A percentile compares a stretch with the other conserved stretches of the same genome.
Conservation (phyloP, 495 filamentous ascomycete species). For the Podospora pseudopauciseta region DNA sequence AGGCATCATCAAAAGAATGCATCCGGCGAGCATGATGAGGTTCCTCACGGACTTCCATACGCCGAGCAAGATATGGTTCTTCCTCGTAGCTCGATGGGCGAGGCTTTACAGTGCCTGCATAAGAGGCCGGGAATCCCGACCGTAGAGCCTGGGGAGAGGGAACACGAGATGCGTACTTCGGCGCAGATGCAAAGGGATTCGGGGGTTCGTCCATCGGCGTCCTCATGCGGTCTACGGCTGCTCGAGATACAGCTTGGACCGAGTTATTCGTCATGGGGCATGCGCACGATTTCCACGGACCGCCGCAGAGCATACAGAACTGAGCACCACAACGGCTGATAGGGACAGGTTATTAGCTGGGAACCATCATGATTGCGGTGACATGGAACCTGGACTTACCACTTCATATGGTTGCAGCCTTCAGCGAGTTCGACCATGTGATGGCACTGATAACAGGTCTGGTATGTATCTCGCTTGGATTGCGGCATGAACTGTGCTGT, state of each 20-base stretch:
- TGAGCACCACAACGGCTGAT: slow-evolving; percentile 70
- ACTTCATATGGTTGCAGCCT: slow-evolving; percentile 84
- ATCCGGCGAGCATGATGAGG: slow-evolving; percentile 50
- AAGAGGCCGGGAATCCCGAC: slow-evolving; percentile 21
- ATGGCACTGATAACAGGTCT: slow-evolving; percentile 71
- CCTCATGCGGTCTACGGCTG: not conserved
- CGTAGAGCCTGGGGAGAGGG: slow-evolving; percentile 31
- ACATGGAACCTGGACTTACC: slow-evolving; percentile 46
- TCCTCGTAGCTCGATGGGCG: slow-evolving; percentile 50
- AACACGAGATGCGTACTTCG: slow-evolving; percentile 19
- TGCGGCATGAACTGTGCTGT: slow-evolving; percentile 60
- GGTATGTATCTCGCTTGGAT: slow-evolving; percentile 70
- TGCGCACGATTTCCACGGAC: slow-evolving; percentile 75
- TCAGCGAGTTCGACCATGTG: slow-evolving; percentile 74
- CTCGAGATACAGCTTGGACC: not conserved
- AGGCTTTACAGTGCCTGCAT: slow-evolving; percentile 23
- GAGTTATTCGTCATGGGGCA: slow-evolving; percentile 42
- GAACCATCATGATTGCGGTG: not conserved
- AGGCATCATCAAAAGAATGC: slow-evolving; percentile 43
- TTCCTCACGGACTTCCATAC: slow-evolving; percentile 57
- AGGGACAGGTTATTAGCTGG: slow-evolving; percentile 17
- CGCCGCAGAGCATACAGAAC: slow-evolving; percentile 78
- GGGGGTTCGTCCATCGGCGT: slow-evolving; percentile 50
- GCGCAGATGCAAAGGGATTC: slow-evolving; percentile 7
- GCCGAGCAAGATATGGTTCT: slow-evolving; percentile 47